phyloP scores from a whole-genome alignment of 2,329 filamentous ascomycete species.

The Fusarium protoensiforme region DNA sequence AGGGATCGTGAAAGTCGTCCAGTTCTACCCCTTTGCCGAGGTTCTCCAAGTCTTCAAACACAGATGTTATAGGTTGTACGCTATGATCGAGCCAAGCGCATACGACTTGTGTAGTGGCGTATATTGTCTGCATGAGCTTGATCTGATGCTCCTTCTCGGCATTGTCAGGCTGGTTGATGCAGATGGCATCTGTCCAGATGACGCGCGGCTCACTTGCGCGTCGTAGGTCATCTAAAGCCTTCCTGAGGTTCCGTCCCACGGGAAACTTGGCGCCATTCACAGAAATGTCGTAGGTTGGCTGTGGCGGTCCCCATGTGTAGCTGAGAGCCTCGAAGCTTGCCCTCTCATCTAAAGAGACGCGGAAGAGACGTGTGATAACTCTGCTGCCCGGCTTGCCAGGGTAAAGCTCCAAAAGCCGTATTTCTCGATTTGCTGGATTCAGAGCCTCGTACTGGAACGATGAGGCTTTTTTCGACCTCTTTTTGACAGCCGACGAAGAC shows the following conservation, averaged over 20 bases:
- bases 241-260: background rate
- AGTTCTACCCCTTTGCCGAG: background rate
- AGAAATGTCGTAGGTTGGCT: background rate
- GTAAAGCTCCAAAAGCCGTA: background rate
- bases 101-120: background rate
- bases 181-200: conserved; percentile 17
- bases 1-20: background rate
- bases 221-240: conserved; percentile 5
- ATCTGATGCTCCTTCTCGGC: conserved; percentile 7
- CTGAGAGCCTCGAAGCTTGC: conserved; percentile 8
- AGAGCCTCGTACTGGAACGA: background rate
- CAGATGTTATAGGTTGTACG: background rate
- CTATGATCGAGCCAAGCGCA: conserved; percentile 12
- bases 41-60: background rate
- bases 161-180: conserved; percentile 11
- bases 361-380: background rate
- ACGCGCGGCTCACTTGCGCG: background rate
- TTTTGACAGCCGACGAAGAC: background rate
- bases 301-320: conserved; percentile 8
- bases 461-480: background rate
- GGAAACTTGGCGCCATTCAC: background rate
- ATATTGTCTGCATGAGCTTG: conserved; percentile 8
- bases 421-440: background rate
- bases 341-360: background rate
- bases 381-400: background rate